phyloP scores from a whole-genome alignment of 345 rosid genomes.

The Eucalyptus regnans region DNA sequence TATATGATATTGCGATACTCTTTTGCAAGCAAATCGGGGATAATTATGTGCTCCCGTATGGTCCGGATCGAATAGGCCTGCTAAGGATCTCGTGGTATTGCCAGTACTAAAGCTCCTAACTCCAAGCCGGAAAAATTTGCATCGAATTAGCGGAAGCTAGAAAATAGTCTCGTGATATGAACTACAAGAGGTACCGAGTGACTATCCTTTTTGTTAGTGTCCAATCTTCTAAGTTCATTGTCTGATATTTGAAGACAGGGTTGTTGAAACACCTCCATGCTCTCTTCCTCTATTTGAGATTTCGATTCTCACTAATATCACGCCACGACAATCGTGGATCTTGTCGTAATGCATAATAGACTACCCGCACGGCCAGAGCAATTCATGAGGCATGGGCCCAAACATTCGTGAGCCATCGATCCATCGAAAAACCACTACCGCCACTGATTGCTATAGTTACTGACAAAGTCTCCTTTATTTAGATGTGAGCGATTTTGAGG shows the following conservation, averaged over 20 bases:
- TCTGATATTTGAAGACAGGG: neutral
- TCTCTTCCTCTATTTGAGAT: neutral
- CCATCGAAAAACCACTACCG: neutral
- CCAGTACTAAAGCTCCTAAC: neutral
- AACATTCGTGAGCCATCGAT: neutral
- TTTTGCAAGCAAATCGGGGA: neutral
- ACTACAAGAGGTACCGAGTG: neutral
- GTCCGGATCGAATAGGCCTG: neutral
- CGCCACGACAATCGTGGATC: neutral
- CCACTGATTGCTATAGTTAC: neutral
- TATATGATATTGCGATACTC: too few species aligned
- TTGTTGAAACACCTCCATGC: neutral
- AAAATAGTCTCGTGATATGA: neutral
- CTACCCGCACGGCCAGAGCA: neutral
- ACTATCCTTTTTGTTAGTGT: neutral
- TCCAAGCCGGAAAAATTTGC: neutral
- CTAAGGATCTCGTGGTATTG: neutral
- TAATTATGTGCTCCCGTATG: neutral
- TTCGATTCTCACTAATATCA: neutral
- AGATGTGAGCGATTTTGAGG: rapidly evolving
- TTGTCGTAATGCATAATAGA: neutral
- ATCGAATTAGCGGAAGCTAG: neutral
- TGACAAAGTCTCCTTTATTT: too few species aligned
- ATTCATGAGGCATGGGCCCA: neutral
- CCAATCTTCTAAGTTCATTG: neutral